These are phyloP conservation scores for Isatis tinctoria DNA, from an alignment of 345 rosid species.

Conservation along the genomic window DNA sequence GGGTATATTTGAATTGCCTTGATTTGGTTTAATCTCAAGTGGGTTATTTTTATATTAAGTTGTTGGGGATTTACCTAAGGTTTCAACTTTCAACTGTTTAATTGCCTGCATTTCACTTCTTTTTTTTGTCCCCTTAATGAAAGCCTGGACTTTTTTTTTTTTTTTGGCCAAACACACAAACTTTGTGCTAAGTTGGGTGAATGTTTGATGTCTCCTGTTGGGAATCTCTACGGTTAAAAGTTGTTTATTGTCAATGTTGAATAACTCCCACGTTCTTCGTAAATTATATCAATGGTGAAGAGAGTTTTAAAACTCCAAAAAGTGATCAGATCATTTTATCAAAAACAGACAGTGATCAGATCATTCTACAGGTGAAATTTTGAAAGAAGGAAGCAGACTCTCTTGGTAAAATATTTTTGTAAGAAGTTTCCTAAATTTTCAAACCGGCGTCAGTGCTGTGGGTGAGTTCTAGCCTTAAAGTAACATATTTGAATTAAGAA, in stretches of 20 bases:
- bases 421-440: background rate
- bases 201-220: slow-evolving; percentile 12
- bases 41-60: background rate
- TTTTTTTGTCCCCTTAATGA: background rate
- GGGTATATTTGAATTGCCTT: background rate
- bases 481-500: slow-evolving; percentile 3
- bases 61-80: slow-evolving; percentile 10
- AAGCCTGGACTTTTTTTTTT: background rate
- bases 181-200: slow-evolving; percentile 7
- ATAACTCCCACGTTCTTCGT: background rate
- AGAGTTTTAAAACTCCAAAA: background rate
- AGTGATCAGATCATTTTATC: background rate
- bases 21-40: background rate
- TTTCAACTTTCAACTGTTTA: background rate
- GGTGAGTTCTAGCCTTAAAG: background rate
- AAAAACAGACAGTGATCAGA: background rate
- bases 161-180: background rate
- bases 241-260: background rate
- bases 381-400: slow-evolving; percentile 3
- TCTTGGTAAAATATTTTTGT: too few relatives aligned
- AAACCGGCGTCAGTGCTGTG: background rate
- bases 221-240: background rate
- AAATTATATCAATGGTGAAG: background rate
- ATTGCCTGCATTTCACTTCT: slow-evolving; percentile 24
- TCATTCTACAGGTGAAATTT: slow-evolving; percentile 34